Conservation (phyloP, 202 grass and related monocot species). For the Setaria italica region DNA sequence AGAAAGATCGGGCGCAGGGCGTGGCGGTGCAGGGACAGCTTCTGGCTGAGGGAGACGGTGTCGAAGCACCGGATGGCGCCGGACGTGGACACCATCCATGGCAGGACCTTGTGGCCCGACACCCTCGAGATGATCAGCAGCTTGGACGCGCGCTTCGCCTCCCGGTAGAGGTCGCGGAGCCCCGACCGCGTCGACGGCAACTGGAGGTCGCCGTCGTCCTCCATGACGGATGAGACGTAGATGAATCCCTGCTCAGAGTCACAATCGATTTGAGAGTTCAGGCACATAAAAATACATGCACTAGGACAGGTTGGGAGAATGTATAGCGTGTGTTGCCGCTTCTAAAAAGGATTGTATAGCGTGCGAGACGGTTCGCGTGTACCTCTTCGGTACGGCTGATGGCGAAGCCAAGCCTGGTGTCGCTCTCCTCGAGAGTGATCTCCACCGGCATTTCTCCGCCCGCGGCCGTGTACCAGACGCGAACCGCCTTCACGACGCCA, state of each 20-base stretch:
- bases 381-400: conserved; percentile 98
- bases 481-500: conserved; percentile 92
- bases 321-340: too few relatives aligned
- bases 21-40: conserved; percentile 92
- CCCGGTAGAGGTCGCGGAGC: conserved; percentile 77
- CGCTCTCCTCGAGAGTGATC: conserved; percentile 75
- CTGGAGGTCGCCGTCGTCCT: conserved; percentile 54
- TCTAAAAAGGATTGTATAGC: background rate
- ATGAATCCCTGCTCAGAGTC: conserved; percentile 72
- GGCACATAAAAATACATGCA: background rate
- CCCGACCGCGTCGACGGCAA: conserved; percentile 83
- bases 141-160: conserved; percentile 71
- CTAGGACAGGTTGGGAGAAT: background rate
- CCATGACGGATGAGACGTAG: conserved; percentile 86
- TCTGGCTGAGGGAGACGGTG: conserved; percentile 95
- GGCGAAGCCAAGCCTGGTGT: conserved; percentile 88
- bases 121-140: conserved; percentile 91
- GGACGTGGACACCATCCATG: conserved; percentile 87
- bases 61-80: conserved; percentile 97
- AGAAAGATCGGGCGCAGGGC: conserved; percentile 76
- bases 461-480: conserved; percentile 83
- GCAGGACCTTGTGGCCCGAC: conserved; percentile 79
- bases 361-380: background rate
- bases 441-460: conserved; percentile 82
- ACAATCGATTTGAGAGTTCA: background rate